Conservation (phyloP, 768 basidiomycete species). For the Trametes gibbosa region DNA sequence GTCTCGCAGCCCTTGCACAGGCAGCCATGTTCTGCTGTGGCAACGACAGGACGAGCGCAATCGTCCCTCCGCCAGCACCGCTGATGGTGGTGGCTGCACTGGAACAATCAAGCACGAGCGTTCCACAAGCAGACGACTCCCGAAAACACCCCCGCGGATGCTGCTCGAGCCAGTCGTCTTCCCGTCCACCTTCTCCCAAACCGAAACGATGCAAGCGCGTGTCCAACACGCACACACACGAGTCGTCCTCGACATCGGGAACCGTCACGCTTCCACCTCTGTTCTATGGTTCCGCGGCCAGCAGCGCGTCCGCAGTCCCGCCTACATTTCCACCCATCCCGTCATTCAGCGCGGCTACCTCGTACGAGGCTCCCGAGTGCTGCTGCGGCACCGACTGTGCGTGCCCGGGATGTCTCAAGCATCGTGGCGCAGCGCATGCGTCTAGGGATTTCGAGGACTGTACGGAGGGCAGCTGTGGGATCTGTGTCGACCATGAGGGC, state of each 20-base stretch:
- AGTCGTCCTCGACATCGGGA: background rate
- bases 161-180: conserved; percentile 5
- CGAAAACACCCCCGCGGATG: conserved; percentile 14
- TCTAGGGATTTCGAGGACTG: conserved; percentile 38
- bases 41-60: background rate
- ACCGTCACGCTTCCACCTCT: background rate
- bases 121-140: background rate
- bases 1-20: conserved; percentile 37
- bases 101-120: background rate
- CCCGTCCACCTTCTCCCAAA: conserved; percentile 5
- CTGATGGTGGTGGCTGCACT: background rate
- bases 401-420: conserved; percentile 72
- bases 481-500: conserved; percentile 55
- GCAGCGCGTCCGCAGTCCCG: conserved; percentile 4
- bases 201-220: conserved; percentile 14
- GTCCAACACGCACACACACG: background rate
- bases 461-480: conserved; percentile 48
- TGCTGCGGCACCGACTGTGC: conserved; percentile 67
- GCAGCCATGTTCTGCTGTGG: conserved; percentile 30
- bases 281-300: background rate
- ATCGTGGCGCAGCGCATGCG: conserved; percentile 53
- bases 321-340: conserved; percentile 59
- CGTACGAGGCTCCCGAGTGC: conserved; percentile 66
- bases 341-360: conserved; percentile 57
- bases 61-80: background rate